A percentile compares a stretch with the other conserved stretches of the same genome.
Evolutionary conservation across 2,329 filamentous ascomycete genomes (phyloP).

Genomic region (Sclerotinia sclerotiorum): DNA sequence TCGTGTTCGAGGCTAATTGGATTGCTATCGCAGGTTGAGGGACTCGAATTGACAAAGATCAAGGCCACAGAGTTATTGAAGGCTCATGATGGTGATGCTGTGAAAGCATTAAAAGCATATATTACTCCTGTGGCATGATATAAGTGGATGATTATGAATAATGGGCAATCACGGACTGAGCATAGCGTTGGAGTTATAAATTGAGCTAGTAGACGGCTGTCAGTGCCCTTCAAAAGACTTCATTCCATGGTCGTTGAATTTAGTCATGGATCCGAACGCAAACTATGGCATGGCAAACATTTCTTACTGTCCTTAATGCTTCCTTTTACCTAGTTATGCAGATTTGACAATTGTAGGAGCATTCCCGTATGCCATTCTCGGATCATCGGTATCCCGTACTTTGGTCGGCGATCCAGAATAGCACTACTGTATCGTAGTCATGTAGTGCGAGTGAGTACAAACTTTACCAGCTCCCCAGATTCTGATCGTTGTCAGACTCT

Average conservation of each 20-base stretch:
- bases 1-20: slow-evolving; percentile 25
- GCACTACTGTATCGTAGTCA: slow-evolving; percentile 11
- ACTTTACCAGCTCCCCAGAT: slow-evolving; percentile 19
- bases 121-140: slow-evolving; percentile 40
- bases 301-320: neutral
- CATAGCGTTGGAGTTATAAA: slow-evolving; percentile 33
- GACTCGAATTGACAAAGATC: slow-evolving; percentile 68
- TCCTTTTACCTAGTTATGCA: slow-evolving; percentile 5
- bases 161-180: slow-evolving; percentile 9
- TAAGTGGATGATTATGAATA: neutral
- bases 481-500: slow-evolving; percentile 13
- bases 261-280: slow-evolving; percentile 7
- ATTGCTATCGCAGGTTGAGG: slow-evolving; percentile 55
- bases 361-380: neutral
- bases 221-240: neutral
- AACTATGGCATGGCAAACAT: slow-evolving; percentile 5
- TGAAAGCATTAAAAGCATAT: slow-evolving; percentile 65
- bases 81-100: slow-evolving; percentile 66
- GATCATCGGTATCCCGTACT: slow-evolving; percentile 21
- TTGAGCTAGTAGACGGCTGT: neutral
- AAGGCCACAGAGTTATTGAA: slow-evolving; percentile 76
- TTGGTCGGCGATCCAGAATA: slow-evolving; percentile 22
- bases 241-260: neutral
- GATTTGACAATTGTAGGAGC: slow-evolving; percentile 14
- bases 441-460: slow-evolving; percentile 22